Conservation (phyloP, 1,284 basidiomycete species). For the Cryptococcus depauperatus region DNA sequence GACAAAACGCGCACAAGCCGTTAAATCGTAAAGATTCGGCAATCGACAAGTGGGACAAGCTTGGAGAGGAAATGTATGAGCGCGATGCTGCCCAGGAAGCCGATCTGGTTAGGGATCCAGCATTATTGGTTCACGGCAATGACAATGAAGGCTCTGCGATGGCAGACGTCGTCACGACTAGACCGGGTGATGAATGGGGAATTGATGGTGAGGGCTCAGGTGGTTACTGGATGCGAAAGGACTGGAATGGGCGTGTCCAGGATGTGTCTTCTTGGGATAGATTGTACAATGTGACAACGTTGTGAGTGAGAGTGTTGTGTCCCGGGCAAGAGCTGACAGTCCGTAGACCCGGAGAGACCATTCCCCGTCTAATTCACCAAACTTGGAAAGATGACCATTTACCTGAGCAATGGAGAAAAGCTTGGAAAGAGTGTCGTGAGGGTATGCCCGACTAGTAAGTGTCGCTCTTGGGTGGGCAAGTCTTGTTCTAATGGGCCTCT, state of each 20-base stretch:
- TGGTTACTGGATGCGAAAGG: constrained; percentile 40
- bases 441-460: constrained; percentile 94
- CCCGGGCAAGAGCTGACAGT: no score
- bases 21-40: background rate
- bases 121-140: no score
- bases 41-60: constrained; percentile 11
- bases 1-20: background rate
- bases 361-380: constrained; percentile 93
- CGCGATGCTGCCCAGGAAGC: constrained; percentile 13
- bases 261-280: constrained; percentile 33
- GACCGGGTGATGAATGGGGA: constrained; percentile 25
- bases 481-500: background rate
- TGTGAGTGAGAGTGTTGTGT: no score
- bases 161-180: background rate
- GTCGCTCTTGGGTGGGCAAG: background rate
- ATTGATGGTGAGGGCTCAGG: constrained; percentile 39
- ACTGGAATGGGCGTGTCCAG: constrained; percentile 39
- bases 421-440: constrained; percentile 70
- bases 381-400: constrained; percentile 92
- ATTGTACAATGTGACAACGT: constrained; percentile 39
- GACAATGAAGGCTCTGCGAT: background rate
- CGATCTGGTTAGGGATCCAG: no score
- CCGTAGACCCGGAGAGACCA: constrained; percentile 52
- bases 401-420: constrained; percentile 70
- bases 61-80: constrained; percentile 19